A percentile compares a stretch with the other conserved stretches of the same genome.
Evolutionary conservation across 768 basidiomycete genomes (phyloP).

Genomic region (Pulveroboletus sp.): DNA sequence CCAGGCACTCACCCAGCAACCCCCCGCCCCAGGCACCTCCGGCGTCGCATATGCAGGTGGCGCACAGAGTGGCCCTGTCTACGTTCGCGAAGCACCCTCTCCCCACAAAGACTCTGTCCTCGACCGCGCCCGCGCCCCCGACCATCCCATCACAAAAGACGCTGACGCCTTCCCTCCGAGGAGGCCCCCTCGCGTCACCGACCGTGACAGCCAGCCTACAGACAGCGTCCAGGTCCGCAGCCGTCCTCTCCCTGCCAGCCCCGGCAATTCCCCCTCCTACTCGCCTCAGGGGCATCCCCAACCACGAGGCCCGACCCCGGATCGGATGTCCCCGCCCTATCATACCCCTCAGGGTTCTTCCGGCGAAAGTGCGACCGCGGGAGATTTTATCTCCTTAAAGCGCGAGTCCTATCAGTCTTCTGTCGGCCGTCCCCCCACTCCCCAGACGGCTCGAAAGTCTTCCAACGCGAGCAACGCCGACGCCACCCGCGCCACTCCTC

Average conservation of each 20-base stretch:
- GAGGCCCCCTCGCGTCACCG: constrained; percentile 22
- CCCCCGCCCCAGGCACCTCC: constrained; percentile 35
- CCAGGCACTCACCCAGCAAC: constrained; percentile 48
- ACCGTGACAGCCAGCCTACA: constrained; percentile 35
- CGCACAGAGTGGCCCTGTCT: constrained; percentile 37
- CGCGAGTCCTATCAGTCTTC: constrained; percentile 42
- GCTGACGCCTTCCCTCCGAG: constrained; percentile 31
- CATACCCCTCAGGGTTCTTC: constrained; percentile 47
- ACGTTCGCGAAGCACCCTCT: constrained; percentile 36
- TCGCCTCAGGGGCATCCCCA: constrained; percentile 42
- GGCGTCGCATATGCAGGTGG: constrained; percentile 48
- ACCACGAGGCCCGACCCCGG: constrained; percentile 46
- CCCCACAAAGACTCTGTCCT: constrained; percentile 48
- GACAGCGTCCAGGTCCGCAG: constrained; percentile 23
- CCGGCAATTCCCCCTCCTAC: constrained; percentile 34
- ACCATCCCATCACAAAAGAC: constrained; percentile 55
- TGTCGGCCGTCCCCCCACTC: constrained; percentile 27
- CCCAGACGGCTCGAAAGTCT: constrained; percentile 27
- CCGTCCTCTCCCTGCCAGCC: constrained; percentile 34
- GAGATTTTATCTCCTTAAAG: constrained; percentile 41
- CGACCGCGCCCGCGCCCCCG: constrained; percentile 51
- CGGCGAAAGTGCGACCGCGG: constrained; percentile 37
- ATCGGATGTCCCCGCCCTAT: constrained; percentile 49
- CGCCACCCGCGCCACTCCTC: constrained; percentile 32
- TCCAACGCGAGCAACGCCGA: constrained; percentile 18